phyloP scores from a whole-genome alignment of 2,329 filamentous ascomycete genomes.

The Trichophaea hybrida region DNA sequence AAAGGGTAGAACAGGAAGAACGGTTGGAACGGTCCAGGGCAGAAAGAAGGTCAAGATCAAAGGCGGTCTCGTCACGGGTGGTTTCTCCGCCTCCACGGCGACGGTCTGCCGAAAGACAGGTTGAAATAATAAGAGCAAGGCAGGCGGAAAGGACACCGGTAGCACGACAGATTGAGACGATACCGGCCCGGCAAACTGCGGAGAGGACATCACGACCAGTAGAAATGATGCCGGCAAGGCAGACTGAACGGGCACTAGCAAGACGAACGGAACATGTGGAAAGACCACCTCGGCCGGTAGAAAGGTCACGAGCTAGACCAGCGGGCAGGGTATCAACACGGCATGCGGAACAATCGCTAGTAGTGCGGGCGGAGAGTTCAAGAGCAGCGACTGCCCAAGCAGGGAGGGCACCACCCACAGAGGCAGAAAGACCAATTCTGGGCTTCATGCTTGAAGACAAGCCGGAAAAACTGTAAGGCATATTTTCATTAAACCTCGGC shows the following conservation, averaged over 20 bases:
- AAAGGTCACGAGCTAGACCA: background rate
- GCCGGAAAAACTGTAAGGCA: slow-evolving; percentile 17
- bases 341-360: background rate
- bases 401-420: background rate
- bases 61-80: background rate
- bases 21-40: background rate
- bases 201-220: background rate
- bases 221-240: background rate
- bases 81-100: background rate
- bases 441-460: slow-evolving; percentile 14
- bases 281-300: background rate
- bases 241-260: background rate
- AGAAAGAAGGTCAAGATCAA: background rate
- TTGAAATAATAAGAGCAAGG: background rate
- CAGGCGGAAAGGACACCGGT: background rate
- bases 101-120: background rate
- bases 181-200: background rate
- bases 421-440: slow-evolving; percentile 1
- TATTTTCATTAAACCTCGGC: background rate
- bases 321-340: background rate
- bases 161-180: background rate
- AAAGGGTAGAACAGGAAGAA: background rate
- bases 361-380: background rate
- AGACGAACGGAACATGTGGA: background rate
- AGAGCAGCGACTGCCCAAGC: background rate